Evolutionary conservation across 495 filamentous ascomycete genomes (phyloP).

Genomic region (Talaromyces proteolyticus): DNA sequence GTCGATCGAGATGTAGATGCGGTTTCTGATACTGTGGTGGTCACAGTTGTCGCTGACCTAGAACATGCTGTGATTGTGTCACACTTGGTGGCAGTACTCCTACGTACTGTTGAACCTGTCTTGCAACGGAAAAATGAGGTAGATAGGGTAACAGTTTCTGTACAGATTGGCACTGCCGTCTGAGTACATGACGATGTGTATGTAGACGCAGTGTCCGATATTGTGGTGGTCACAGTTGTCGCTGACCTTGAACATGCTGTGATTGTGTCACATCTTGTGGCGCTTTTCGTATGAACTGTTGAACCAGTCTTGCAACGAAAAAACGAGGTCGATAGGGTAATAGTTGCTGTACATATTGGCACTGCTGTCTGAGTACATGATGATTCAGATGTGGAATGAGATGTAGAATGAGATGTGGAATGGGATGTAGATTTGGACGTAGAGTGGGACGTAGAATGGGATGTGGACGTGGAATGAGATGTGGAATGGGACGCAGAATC

Average conservation of each 20-base stretch:
- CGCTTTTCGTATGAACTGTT: no score
- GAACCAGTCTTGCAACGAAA: no score
- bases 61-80: background rate
- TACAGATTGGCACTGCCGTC: background rate
- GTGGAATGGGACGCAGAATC: no score
- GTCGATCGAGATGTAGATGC: background rate
- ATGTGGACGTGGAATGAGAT: no score
- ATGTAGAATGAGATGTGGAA: no score
- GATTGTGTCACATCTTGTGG: no score
- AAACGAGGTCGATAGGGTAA: no score
- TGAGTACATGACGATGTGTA: background rate
- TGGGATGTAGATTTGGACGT: no score
- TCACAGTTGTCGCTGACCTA: background rate
- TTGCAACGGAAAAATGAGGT: background rate
- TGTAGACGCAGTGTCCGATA: background rate
- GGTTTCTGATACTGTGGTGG: background rate
- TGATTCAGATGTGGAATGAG: no score
- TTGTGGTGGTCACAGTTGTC: background rate
- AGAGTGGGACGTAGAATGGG: no score
- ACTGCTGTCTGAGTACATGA: no score
- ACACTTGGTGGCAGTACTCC: background rate
- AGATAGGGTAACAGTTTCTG: background rate
- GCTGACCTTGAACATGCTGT: background rate
- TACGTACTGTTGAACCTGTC: background rate
- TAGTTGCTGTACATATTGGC: no score